Percentiles rank a stretch among this genome's conserved stretches.
phyloP scores from a whole-genome alignment of 371 early-diverging fungal species.

The Actinomucor elegans region DNA sequence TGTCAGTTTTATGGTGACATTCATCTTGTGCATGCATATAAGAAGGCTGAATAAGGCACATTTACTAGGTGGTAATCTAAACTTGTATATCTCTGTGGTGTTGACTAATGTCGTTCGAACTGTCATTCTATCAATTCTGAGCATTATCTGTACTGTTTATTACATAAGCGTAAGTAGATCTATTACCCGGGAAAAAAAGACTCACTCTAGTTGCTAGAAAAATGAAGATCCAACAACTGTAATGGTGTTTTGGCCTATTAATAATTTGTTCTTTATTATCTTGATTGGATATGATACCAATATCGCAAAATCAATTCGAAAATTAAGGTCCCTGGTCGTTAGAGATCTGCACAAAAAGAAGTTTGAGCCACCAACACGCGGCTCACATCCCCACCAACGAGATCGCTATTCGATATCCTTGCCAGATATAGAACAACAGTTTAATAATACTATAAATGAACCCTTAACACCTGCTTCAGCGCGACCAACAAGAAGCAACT shows the following conservation, averaged over 20 bases:
- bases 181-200: neutral
- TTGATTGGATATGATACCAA: conserved; percentile 7
- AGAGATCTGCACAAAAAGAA: neutral
- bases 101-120: conserved; percentile 8
- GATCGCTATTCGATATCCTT: too few species aligned
- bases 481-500: neutral
- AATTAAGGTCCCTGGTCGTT: too few species aligned
- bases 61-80: neutral
- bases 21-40: neutral
- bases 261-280: neutral
- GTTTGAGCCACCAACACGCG: neutral
- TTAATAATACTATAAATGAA: neutral
- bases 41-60: neutral
- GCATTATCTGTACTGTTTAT: neutral
- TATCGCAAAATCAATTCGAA: neutral
- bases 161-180: conserved; percentile 1
- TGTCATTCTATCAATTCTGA: neutral
- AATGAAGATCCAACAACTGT: neutral
- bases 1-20: neutral
- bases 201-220: neutral
- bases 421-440: neutral
- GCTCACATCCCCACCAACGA: too few species aligned
- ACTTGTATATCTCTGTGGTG: conserved; percentile 2
- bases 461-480: neutral
- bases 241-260: conserved; percentile 4